These are phyloP conservation scores for Paraphaeosphaeria minitans DNA, from an alignment of 2,329 filamentous ascomycete species.

Conservation along the genomic window DNA sequence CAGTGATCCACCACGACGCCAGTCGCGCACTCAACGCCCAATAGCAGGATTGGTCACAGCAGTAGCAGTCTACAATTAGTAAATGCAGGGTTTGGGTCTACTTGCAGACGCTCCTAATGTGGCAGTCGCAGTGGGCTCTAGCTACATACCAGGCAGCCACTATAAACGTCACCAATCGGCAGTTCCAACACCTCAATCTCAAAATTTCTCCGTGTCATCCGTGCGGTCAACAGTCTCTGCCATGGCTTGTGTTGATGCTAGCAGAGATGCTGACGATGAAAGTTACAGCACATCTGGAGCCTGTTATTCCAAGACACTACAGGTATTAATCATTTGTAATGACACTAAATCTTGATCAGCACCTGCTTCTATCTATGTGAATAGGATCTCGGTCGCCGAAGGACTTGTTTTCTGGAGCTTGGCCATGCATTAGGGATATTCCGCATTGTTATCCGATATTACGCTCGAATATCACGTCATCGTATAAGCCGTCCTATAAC, in stretches of 20 bases:
- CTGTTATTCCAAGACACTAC: background rate
- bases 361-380: background rate
- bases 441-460: background rate
- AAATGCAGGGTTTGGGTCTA: background rate
- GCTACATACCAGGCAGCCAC: background rate
- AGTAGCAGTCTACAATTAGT: background rate
- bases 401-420: background rate
- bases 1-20: background rate
- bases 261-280: background rate
- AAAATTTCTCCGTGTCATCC: background rate
- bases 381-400: background rate
- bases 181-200: background rate
- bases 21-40: background rate
- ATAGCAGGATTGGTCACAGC: background rate
- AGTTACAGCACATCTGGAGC: background rate
- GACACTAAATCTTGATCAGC: background rate
- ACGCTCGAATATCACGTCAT: too few species aligned
- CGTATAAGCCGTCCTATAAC: too few species aligned
- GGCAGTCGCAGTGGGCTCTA: background rate
- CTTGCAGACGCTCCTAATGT: background rate
- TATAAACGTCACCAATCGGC: background rate
- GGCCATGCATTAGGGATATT: background rate
- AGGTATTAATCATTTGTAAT: background rate
- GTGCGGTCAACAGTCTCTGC: too few species aligned
- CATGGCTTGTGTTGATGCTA: background rate